These are phyloP conservation scores for Naganishia liquefaciens DNA, from an alignment of 1,284 basidiomycete species.

Conservation along the genomic window DNA sequence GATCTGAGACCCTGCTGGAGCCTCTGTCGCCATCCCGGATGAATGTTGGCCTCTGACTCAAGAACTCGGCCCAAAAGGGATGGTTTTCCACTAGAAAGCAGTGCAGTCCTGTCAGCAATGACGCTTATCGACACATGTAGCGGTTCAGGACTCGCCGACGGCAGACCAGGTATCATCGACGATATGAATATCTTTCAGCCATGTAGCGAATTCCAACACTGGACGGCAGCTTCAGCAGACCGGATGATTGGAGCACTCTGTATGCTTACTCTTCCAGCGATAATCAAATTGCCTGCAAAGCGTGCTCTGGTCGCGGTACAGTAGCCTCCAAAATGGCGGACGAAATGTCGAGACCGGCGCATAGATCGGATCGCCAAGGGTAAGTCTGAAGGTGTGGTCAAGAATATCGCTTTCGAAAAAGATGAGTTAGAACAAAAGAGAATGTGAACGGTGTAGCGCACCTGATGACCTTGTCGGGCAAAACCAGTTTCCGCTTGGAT, in stretches of 20 bases:
- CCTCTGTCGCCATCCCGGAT: constrained; percentile 10
- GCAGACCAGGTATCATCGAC: constrained; percentile 18
- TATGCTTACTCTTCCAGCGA: constrained; percentile 15
- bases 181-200: constrained; percentile 10
- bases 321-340: constrained; percentile 6
- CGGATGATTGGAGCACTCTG: too few relatives aligned
- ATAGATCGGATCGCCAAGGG: not conserved
- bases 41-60: constrained; percentile 1
- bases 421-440: not conserved
- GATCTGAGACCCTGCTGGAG: constrained; percentile 12
- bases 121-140: not conserved
- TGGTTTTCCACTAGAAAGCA: constrained; percentile 13
- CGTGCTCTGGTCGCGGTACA: not conserved
- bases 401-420: constrained; percentile 4
- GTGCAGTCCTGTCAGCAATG: not conserved
- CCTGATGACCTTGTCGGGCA: constrained; percentile 24
- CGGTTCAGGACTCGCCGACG: not conserved
- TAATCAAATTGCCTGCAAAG: constrained; percentile 1
- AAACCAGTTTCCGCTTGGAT: not conserved
- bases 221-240: not conserved
- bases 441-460: not conserved
- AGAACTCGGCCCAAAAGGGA: constrained; percentile 19
- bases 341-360: not conserved
- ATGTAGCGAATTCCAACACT: constrained; percentile 19
- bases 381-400: constrained; percentile 2